Evolutionary conservation across 2,329 filamentous ascomycete species (phyloP), one percentile per base, ranked within the genome.

Genomic region (Calonectria ilicicola): DNA sequence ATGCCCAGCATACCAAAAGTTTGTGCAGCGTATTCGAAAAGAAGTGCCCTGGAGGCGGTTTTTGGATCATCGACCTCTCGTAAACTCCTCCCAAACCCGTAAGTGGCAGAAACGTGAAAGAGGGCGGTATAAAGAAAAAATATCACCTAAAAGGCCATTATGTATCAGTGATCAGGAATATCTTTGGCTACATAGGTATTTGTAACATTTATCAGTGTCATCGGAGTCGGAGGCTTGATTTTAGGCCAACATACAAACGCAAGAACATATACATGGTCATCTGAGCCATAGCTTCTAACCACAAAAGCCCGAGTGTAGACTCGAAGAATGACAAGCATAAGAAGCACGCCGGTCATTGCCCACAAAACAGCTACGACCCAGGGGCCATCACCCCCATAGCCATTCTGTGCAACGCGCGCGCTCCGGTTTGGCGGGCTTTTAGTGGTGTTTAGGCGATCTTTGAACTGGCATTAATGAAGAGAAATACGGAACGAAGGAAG

Each of bases 1-100:
- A 83, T 85, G 26, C 82, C 83, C 0, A 83, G 46, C 21, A 85
- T 72, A 4, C 80, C 80, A 60, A 85, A 83, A 0, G 79, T 78
- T 66, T 83, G 81, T 3, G 80, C 80, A n/a, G 82, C 79, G 21
- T 69, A 66, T 65, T 82, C 78, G 76, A 76, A 77, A 46, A 82
- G 75, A 32, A 73, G 74, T 1, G 82, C 81, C 9, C 74, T 64
- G 7, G 79, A 76, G 5, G 74, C 71, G 3, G 77, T 67, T 21
- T 67, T 21, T 27, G 19, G 26, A 29, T 53, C 27, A 17, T 80
- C 77, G 12, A 79, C 72, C 27, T 76, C 65, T 74, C 49, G 32
- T 3, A 81, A 74, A 27, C 75, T 72, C 23, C 79, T 78, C 17
- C 83, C 83, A 64, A 84, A 84, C 53, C 83, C 83, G 63, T 83